Evolutionary conservation across 1,139 yeast genomes (phyloP).

Genomic region (Hanseniaspora uvarum): DNA sequence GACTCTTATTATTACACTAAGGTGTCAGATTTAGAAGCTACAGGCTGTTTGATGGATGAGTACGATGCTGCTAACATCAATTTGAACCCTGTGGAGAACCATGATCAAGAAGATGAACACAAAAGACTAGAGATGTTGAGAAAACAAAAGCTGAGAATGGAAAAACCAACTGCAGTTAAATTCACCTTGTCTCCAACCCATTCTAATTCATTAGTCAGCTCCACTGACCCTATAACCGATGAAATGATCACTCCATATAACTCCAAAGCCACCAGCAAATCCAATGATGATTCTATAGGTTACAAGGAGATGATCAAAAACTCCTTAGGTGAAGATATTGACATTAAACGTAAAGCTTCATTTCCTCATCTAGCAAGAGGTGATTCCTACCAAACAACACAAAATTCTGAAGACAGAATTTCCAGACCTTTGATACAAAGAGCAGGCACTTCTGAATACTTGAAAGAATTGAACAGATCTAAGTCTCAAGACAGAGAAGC

Average conservation of each 20-base stretch:
- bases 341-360: conserved; percentile 23
- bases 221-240: conserved; percentile 26
- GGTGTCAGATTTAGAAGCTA: conserved; percentile 28
- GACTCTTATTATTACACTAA: conserved; percentile 24
- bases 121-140: conserved; percentile 19
- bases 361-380: conserved; percentile 30
- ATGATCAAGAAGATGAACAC: conserved; percentile 22
- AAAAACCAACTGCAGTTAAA: conserved; percentile 14
- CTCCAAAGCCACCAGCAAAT: neutral
- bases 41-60: conserved; percentile 29
- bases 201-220: conserved; percentile 25
- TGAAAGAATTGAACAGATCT: conserved; percentile 28
- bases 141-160: conserved; percentile 20
- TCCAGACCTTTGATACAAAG: conserved; percentile 15
- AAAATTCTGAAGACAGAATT: conserved; percentile 18
- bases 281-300: neutral
- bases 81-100: conserved; percentile 20
- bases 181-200: conserved; percentile 18
- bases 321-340: conserved; percentile 26
- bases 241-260: conserved; percentile 18
- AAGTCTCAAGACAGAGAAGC: conserved; percentile 24
- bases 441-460: conserved; percentile 22
- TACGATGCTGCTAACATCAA: conserved; percentile 22
- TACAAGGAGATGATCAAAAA: conserved; percentile 23
- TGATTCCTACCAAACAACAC: conserved; percentile 26